phyloP scores from a whole-genome alignment of 768 basidiomycete species.

The Suillus variegatus region DNA sequence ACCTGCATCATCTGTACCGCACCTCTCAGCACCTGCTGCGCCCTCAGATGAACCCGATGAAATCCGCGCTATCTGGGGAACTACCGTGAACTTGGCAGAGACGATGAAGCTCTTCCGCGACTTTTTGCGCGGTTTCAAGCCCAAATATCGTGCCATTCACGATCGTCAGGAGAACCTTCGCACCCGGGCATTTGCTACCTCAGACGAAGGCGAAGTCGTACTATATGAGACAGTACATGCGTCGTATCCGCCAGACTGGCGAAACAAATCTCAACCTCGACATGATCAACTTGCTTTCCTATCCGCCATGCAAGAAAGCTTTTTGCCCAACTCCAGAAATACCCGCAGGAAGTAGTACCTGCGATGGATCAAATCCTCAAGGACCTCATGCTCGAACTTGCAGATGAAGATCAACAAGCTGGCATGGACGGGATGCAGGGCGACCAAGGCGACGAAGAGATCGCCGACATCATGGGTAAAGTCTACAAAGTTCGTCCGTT shows the following conservation, averaged over 20 bases:
- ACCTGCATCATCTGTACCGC: conserved; percentile 55
- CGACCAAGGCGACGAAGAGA: conserved; percentile 76
- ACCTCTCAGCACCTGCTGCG: conserved; percentile 60
- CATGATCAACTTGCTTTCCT: conserved; percentile 81
- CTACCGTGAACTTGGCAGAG: conserved; percentile 88
- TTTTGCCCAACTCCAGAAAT: conserved; percentile 81
- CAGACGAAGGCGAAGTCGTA: conserved; percentile 66
- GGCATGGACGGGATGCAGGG: conserved; percentile 78
- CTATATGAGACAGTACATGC: conserved; percentile 81
- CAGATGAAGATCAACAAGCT: conserved; percentile 75
- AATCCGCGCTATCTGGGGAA: conserved; percentile 96
- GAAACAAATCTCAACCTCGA: conserved; percentile 94
- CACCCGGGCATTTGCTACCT: conserved; percentile 52
- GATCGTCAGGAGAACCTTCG: conserved; percentile 63
- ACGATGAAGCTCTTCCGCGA: conserved; percentile 90
- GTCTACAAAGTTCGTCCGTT: conserved; percentile 95
- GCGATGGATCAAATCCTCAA: conserved; percentile 97
- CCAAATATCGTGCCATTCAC: conserved; percentile 77
- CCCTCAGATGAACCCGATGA: conserved; percentile 79
- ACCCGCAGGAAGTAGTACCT: conserved; percentile 96
- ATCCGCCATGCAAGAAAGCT: conserved; percentile 84
- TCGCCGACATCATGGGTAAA: conserved; percentile 82
- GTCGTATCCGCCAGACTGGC: conserved; percentile 88
- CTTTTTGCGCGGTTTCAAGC: conserved; percentile 91
- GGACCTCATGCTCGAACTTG: conserved; percentile 87